phyloP scores from a whole-genome alignment of 805 yeast genomes.

The Kuraishia molischiana region DNA sequence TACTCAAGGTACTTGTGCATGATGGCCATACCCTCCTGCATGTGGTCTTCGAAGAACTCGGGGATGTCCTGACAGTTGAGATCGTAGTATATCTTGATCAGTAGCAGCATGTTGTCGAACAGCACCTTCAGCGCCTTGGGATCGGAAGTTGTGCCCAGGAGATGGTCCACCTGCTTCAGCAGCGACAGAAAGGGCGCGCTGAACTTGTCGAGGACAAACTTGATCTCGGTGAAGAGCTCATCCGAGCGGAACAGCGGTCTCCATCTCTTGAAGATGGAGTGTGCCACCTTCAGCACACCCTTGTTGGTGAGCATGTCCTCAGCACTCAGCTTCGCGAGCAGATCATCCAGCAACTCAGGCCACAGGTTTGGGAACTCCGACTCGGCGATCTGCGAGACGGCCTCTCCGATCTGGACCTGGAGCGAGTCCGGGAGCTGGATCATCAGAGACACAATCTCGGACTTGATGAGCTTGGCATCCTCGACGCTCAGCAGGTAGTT shows the following conservation, averaged over 20 bases:
- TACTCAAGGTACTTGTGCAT: conserved; percentile 74
- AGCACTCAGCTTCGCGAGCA: conserved; percentile 54
- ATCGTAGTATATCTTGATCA: conserved; percentile 81
- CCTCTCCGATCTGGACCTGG: conserved; percentile 92
- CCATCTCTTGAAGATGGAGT: conserved; percentile 95
- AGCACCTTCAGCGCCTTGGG: conserved; percentile 46
- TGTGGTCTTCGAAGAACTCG: conserved; percentile 91
- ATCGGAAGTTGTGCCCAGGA: conserved; percentile 36
- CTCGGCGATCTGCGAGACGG: conserved; percentile 87
- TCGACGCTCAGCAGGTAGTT: conserved; percentile 46
- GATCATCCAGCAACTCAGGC: conserved; percentile 66
- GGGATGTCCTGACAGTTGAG: conserved; percentile 97
- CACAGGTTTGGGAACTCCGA: conserved; percentile 91
- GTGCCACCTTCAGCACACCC: conserved; percentile 87
- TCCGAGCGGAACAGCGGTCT: conserved; percentile 89
- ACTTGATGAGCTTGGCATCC: conserved; percentile 63
- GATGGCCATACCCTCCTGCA: conserved; percentile 66
- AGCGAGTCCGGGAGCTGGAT: conserved; percentile 66
- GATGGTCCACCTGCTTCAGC: conserved; percentile 55
- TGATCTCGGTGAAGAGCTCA: conserved; percentile 79
- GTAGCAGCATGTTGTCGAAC: conserved; percentile 60
- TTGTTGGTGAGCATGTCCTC: conserved; percentile 68
- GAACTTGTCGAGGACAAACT: conserved; percentile 77
- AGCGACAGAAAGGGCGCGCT: conserved; percentile 69
- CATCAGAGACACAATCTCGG: conserved; percentile 81